Percentiles rank a stretch among this genome's conserved stretches.
Evolutionary conservation across 2,329 filamentous ascomycete species (phyloP).

Genomic region (Cordyceps fumosorosea): DNA sequence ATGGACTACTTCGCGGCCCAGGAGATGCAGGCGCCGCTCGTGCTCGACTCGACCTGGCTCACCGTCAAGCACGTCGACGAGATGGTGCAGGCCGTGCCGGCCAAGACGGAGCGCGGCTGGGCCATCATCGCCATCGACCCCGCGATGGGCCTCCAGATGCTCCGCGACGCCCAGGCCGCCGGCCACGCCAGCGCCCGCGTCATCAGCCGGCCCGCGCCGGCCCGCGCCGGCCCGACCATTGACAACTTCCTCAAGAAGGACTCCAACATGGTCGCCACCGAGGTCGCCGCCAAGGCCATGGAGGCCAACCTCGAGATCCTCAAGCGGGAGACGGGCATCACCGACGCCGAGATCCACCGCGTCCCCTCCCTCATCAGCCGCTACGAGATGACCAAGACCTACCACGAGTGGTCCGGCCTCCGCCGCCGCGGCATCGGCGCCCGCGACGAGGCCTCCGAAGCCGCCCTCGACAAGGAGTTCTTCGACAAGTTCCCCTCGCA

Average conservation of each 20-base stretch:
- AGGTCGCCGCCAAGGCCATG: neutral
- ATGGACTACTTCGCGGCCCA: neutral
- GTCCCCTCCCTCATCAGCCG: slow-evolving; percentile 14
- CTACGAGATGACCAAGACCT: neutral
- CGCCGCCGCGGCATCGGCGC: neutral
- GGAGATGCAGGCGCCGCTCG: neutral
- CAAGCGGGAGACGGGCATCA: slow-evolving; percentile 19
- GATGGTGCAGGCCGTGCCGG: slow-evolving; percentile 24
- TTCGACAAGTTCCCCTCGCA: neutral
- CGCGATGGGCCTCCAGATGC: slow-evolving; percentile 16
- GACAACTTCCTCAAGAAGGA: neutral
- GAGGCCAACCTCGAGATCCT: slow-evolving; percentile 15
- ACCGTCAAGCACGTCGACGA: slow-evolving; percentile 24
- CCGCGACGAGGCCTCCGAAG: slow-evolving; percentile 6
- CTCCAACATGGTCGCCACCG: neutral
- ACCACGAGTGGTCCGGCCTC: neutral
- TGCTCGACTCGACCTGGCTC: slow-evolving; percentile 25
- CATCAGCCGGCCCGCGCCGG: neutral
- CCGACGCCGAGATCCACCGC: slow-evolving; percentile 17
- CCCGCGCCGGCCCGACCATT: neutral
- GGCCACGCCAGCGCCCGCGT: slow-evolving; percentile 15
- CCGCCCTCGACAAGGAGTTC: neutral
- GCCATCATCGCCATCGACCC: slow-evolving; percentile 18
- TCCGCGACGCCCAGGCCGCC: neutral
- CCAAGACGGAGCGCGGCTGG: slow-evolving; percentile 20